Base-by-base conservation (phyloP, 1,284 basidiomycete genomes). In the Tylopilus sp. region DNA sequence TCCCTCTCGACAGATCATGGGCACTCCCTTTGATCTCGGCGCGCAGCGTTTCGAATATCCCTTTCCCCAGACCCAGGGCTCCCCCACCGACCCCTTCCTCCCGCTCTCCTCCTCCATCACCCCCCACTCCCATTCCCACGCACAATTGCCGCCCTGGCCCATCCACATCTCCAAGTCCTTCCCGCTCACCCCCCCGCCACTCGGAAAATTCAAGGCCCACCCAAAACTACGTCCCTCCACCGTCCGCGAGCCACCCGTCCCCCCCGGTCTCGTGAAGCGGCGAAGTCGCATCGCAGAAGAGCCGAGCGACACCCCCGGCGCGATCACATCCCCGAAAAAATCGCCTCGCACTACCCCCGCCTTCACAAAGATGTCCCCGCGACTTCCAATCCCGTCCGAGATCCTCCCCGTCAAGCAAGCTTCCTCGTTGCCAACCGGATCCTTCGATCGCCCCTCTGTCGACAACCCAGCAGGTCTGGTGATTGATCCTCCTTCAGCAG, bases 11-110 rank as follows among this genome's bases (percentile, higher is more conserved):
- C 53, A 77, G 76, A 79, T 77, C 63, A 74, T 79, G 66, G 69
- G 76, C 55, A 77, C 76, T 1, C 76, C 76, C 10, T 77, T 77
- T 60, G 75, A 79, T 74, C 70, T 78, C 55, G 77, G 78, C 49
- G 65, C 76, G 22, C 77, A 65, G 29, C 76, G 74, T 26, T 77
- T 78, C 67, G 76, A 77, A 61, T 77, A 77, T 55, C 76, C 76
- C 1, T 79, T 79, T 68, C 80, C 77, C 66, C 69, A 72, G 52
- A 68, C 72, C 64, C 75, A 77, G 71, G 69, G 67, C 63, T 70
- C 76, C 9, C 69, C 71, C 26, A 73, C 73, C 24, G 76, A 77
- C 62, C 59, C 71, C 6, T 75, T 71, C 61, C 56, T 68, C 9
- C 74, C 72, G 19, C 64, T 69, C 39, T 68, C 68, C 22, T 68